Evolutionary conservation across 345 rosid species (phyloP), one percentile per base, ranked within the genome.

Genomic region (Pelargonium nanum): DNA sequence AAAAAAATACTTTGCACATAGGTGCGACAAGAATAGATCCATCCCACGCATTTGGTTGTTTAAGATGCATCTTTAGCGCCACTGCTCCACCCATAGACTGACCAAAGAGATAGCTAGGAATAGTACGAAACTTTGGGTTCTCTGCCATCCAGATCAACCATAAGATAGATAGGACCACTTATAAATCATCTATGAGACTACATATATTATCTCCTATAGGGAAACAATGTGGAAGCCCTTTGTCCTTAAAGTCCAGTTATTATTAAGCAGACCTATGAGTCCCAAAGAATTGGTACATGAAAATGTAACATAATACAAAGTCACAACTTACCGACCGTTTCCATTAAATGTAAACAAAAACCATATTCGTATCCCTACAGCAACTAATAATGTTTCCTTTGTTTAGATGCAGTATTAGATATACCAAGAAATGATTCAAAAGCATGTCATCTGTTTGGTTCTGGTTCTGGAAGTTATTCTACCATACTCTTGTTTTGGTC

Each of bases 31-130:
- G 87, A 74, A 85, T 71, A 7, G 95, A 96, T 20, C 99, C 99
- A 26, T 69, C 82, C 96, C 97, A 93, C 4, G 85, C 81, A 61
- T 81, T 68, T 21, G 95, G 95, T 65, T 93, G 96, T 67, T 87
- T 90, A 53, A 87, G 68, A 71, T 88, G 97, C 71, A 88, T 70
- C 81, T 89, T 87, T 74, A 94, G 79, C 25, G 87, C 86, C 34
- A 94, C 92, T 1, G 97, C 99, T 75, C 99, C 99, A 57, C 99
- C 99, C 92, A 94, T 72, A 20, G 99, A 93, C 74, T 93, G 68
- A 10, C 97, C 99, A 74, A 85, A 87, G 59, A 93, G 88, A 77
- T 84, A 90, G 65, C 95, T 84, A 6, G 96, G 91, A 24, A 90
- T 80, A 57, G 57, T 56, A 60, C 56, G 21, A 65, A 76, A 77